Conservation (phyloP, 2,329 filamentous ascomycete genomes). For the Diplodia seriata region DNA sequence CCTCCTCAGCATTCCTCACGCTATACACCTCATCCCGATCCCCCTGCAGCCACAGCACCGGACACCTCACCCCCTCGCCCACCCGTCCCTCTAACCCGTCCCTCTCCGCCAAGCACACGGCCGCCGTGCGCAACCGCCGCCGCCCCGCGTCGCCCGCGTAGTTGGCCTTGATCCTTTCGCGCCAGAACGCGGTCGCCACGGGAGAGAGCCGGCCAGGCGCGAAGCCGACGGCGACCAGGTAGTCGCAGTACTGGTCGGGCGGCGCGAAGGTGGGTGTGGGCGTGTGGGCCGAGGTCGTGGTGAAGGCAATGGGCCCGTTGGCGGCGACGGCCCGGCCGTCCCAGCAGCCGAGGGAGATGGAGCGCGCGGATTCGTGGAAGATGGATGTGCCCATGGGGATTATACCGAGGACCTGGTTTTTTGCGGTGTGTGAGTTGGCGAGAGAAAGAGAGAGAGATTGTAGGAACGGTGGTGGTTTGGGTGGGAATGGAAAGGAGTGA, state of each 20-base stretch:
- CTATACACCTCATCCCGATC: conserved; percentile 52
- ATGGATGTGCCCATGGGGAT: conserved; percentile 61
- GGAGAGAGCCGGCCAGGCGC: conserved; percentile 47
- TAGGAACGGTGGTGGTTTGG: too few relatives aligned
- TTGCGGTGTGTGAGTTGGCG: not conserved
- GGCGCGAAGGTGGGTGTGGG: conserved; percentile 54
- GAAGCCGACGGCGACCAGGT: conserved; percentile 57
- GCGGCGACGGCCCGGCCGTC: conserved; percentile 43
- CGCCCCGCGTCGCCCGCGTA: conserved; percentile 60
- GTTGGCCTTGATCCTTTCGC: conserved; percentile 51
- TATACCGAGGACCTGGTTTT: conserved; percentile 56
- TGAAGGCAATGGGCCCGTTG: conserved; percentile 42
- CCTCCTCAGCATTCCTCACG: conserved; percentile 53
- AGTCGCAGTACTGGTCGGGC: conserved; percentile 52
- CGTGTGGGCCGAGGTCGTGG: conserved; percentile 49
- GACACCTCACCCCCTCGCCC: conserved; percentile 55
- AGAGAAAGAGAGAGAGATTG: too few relatives aligned
- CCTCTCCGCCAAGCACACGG: conserved; percentile 56
- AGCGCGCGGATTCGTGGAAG: conserved; percentile 56
- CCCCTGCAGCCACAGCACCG: conserved; percentile 59
- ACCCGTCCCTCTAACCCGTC: conserved; percentile 57
- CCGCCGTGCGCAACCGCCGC: conserved; percentile 56
- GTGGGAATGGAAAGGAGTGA: too few relatives aligned
- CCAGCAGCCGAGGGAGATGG: conserved; percentile 58
- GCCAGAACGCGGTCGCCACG: conserved; percentile 54